phyloP scores from a whole-genome alignment of 1,139 yeast species.

The Nakaseomyces nivariensis region DNA sequence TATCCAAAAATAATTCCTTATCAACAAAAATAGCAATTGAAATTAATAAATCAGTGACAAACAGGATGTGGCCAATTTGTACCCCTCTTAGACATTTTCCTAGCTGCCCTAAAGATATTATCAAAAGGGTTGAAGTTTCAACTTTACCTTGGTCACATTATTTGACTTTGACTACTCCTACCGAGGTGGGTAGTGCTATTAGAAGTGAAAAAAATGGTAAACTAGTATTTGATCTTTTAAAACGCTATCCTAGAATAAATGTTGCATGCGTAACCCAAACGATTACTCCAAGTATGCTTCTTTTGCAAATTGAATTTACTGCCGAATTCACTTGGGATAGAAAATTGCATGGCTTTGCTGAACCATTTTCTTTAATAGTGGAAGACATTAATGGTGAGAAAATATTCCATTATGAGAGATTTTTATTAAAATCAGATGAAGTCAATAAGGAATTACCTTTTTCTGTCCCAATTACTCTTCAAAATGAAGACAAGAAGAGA shows the following conservation, averaged over 20 bases:
- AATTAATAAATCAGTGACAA: slow-evolving; percentile 71
- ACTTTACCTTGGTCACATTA: slow-evolving; percentile 78
- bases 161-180: slow-evolving; percentile 43
- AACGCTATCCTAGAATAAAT: slow-evolving; percentile 60
- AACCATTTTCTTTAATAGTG: slow-evolving; percentile 57
- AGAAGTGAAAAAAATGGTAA: slow-evolving; percentile 61
- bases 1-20: slow-evolving; percentile 64
- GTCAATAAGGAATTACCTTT: slow-evolving; percentile 46
- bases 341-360: slow-evolving; percentile 50
- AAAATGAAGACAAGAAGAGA: slow-evolving; percentile 34
- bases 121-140: slow-evolving; percentile 69
- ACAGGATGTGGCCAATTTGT: slow-evolving; percentile 72
- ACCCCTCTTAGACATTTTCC: slow-evolving; percentile 83
- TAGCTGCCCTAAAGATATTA: slow-evolving; percentile 55
- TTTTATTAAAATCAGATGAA: slow-evolving; percentile 42
- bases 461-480: slow-evolving; percentile 54
- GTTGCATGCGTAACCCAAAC: slow-evolving; percentile 63
- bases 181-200: slow-evolving; percentile 75
- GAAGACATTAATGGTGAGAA: slow-evolving; percentile 81
- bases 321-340: slow-evolving; percentile 77
- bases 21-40: slow-evolving; percentile 50
- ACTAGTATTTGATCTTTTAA: slow-evolving; percentile 49
- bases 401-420: slow-evolving; percentile 48
- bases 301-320: slow-evolving; percentile 53
- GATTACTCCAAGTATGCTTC: slow-evolving; percentile 54